Evolutionary conservation across 257 asterid species (phyloP), one percentile per base, ranked within the genome.

Genomic region (Nicotiana noctiflora): DNA sequence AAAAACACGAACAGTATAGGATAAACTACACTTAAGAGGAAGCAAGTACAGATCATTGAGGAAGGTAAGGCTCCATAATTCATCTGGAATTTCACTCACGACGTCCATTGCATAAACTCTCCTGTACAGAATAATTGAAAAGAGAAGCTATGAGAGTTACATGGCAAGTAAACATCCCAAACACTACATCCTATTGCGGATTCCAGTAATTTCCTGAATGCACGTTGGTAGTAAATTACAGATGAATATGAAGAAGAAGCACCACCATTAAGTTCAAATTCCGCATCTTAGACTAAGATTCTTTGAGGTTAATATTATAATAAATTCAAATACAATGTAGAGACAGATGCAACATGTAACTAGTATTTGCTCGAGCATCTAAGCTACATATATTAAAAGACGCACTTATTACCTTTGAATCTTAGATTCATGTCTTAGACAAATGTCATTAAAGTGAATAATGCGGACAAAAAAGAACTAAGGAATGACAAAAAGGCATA

Each of bases 61-160:
- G 84, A 62, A 88, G 68, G 90, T 88, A 81, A 92, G 77, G 80
- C 84, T 85, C 95, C 92, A 92, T 8, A 92, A 88, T 86, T 90
- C 93, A 32, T 86, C 90, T 0, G 93, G 97, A 5, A 89, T 81
- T 44, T 82, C 56, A 53, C 94, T 92, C 13, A 0, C 14, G 59
- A 87, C 88, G 78, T 92, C 87, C 32, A 83, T 18, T 15, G 84
- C 79, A 85, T 86, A 88, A 18, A 88, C 89, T 78, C 86, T 88
- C 90, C 96, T 91, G 87, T 77, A 74, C 44, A 68, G 79, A 82
- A 80, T 17, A 3, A 72, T 15, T 8, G 55, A 23, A 49, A 31
- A 40, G 49, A 19, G 32, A 66, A 9, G 8, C 11, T 40, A 11
- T 78, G 18, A 60, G 11, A 65, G 19, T 21, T 57, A 32, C 70